Evolutionary conservation across 108 stramenopile genomes (phyloP).

Genomic region (Cyclostephanos tholiformis): DNA sequence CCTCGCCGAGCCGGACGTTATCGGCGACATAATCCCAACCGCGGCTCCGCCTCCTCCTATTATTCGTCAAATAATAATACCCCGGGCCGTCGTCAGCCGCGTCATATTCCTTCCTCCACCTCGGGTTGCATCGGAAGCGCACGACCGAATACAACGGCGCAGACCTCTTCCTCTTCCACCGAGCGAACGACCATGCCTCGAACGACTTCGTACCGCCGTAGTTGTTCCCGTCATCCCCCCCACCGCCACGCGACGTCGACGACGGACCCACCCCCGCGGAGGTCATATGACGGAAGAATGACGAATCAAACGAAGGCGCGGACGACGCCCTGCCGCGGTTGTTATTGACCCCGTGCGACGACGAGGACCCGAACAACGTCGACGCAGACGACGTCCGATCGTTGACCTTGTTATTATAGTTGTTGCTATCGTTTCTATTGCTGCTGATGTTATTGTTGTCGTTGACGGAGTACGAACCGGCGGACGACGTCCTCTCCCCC

Average conservation of each 20-base stretch:
- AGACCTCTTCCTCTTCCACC: conserved; percentile 41
- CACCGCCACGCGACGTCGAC: neutral
- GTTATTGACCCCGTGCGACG: no score
- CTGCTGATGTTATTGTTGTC: neutral
- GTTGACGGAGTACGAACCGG: neutral
- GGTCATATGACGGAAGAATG: no score
- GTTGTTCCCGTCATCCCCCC: neutral
- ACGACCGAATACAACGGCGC: conserved; percentile 35
- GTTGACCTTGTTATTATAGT: no score
- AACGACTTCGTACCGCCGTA: conserved; percentile 5
- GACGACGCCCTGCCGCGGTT: no score
- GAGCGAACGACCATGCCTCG: conserved; percentile 22
- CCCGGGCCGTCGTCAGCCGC: no score
- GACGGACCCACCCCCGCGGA: no score
- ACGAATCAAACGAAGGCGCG: no score
- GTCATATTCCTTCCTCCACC: conserved; percentile 29
- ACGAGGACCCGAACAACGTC: neutral
- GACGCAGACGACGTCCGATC: neutral
- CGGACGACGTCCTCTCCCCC: neutral
- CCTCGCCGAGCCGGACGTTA: conserved; percentile 25
- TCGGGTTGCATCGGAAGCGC: conserved; percentile 35
- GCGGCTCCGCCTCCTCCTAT: neutral
- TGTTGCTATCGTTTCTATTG: no score
- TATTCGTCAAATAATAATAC: neutral
- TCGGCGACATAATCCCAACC: conserved; percentile 38